phyloP scores from a whole-genome alignment of 441 rosid genomes.

The Lepidium campestre region DNA sequence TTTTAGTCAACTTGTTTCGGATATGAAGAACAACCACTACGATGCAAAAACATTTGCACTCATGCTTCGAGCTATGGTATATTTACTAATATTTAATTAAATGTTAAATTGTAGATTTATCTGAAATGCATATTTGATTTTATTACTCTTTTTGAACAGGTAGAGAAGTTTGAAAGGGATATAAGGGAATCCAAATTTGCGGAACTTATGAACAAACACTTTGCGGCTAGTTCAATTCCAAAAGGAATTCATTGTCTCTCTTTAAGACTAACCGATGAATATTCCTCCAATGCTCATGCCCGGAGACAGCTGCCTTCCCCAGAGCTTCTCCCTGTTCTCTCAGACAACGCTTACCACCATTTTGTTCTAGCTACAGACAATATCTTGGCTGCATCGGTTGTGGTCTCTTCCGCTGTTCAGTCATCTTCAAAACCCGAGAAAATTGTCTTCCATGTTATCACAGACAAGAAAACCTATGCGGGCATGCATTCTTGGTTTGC shows the following conservation, averaged over 20 bases:
- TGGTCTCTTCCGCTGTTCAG: slow-evolving; percentile 78
- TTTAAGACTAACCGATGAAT: slow-evolving; percentile 88
- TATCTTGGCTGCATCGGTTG: slow-evolving; percentile 97
- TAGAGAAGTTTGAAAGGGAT: slow-evolving; percentile 86
- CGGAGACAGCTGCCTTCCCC: slow-evolving; percentile 97
- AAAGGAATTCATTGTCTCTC: slow-evolving; percentile 96
- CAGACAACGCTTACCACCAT: slow-evolving; percentile 87
- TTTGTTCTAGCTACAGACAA: slow-evolving; percentile 88
- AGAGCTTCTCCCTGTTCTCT: slow-evolving; percentile 86
- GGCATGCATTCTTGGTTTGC: slow-evolving; percentile 99
- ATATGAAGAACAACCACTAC: slow-evolving; percentile 73
- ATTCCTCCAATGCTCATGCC: slow-evolving; percentile 98
- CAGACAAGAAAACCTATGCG: slow-evolving; percentile 98
- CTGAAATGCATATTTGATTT: background rate
- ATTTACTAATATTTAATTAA: background rate
- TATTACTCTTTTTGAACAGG: slow-evolving; percentile 40
- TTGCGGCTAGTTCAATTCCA: slow-evolving; percentile 97
- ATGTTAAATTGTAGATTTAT: background rate
- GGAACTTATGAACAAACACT: slow-evolving; percentile 95
- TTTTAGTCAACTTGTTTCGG: slow-evolving; percentile 73
- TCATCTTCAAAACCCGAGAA: slow-evolving; percentile 83
- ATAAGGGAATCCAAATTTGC: slow-evolving; percentile 84
- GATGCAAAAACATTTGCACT: slow-evolving; percentile 86
- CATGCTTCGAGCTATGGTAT: slow-evolving; percentile 86
- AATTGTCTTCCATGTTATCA: slow-evolving; percentile 92